Conservation (phyloP, 208 protist species). For the Porcisia hertigi region DNA sequence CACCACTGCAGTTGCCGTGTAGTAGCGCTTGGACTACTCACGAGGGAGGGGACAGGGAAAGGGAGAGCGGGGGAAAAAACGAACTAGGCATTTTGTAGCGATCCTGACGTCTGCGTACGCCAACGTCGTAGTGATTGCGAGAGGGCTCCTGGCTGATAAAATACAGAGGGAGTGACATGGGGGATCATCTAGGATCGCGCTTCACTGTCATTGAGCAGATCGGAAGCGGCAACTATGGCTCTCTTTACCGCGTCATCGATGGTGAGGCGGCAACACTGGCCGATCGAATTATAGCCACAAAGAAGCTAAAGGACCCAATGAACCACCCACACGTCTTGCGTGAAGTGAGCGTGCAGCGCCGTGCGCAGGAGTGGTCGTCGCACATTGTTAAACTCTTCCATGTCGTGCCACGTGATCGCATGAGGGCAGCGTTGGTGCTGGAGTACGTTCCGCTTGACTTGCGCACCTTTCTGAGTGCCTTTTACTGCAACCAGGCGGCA, state of each 20-base stretch:
- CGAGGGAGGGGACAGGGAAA: background rate
- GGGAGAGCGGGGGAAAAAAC: no score
- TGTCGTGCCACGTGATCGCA: conserved; percentile 31
- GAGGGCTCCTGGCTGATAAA: background rate
- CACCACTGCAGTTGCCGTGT: background rate
- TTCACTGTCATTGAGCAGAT: conserved; percentile 39
- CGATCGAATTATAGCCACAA: conserved; percentile 29
- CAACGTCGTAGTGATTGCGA: background rate
- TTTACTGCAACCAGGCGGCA: conserved; percentile 33
- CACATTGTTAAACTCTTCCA: conserved; percentile 37
- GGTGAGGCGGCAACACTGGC: conserved; percentile 18
- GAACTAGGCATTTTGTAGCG: background rate
- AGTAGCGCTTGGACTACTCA: background rate
- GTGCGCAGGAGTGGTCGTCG: conserved; percentile 17
- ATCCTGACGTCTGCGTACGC: background rate
- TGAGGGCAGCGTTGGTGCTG: conserved; percentile 36
- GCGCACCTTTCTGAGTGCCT: conserved; percentile 33
- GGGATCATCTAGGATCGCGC: conserved; percentile 17
- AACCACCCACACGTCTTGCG: conserved; percentile 37
- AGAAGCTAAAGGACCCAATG: conserved; percentile 37
- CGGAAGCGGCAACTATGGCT: conserved; percentile 40
- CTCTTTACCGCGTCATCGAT: conserved; percentile 41
- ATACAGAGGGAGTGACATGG: conserved; percentile 11
- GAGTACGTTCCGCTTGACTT: conserved; percentile 46
- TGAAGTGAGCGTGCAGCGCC: conserved; percentile 37